These are phyloP conservation scores for Handroanthus guayacan DNA, from an alignment of 257 asterid species.

Conservation along the genomic window DNA sequence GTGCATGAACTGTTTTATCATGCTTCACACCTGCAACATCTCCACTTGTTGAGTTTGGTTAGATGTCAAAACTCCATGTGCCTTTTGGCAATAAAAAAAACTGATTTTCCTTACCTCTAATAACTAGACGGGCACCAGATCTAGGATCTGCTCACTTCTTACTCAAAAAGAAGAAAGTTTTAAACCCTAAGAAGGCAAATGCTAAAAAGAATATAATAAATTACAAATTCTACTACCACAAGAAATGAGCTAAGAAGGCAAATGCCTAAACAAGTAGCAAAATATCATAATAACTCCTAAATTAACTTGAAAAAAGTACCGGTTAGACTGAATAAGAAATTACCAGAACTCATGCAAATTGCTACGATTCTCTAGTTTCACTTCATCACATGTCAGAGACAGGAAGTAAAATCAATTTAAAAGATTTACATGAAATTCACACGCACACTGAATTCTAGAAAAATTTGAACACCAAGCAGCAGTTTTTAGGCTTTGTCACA, in stretches of 20 bases:
- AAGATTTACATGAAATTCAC: not conserved
- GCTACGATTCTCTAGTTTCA: not conserved
- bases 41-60: not conserved
- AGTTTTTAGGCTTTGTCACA: not conserved
- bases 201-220: not conserved
- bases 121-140: not conserved
- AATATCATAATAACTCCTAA: not conserved
- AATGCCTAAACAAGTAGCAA: not conserved
- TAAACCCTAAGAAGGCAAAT: not conserved
- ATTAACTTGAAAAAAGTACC: not conserved
- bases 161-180: not conserved
- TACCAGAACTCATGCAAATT: not conserved
- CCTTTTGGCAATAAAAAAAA: not conserved
- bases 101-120: not conserved
- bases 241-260: not conserved
- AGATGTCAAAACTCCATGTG: not conserved
- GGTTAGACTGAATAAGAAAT: not conserved
- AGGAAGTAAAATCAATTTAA: not conserved
- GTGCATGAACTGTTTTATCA: not conserved
- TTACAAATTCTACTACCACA: not conserved
- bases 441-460: not conserved
- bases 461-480: not conserved
- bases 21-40: not conserved
- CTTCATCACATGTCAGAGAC: constrained; percentile 8
- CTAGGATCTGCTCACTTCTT: not conserved